phyloP scores from a whole-genome alignment of 2,329 filamentous ascomycete genomes.

The Colletotrichum sidae region DNA sequence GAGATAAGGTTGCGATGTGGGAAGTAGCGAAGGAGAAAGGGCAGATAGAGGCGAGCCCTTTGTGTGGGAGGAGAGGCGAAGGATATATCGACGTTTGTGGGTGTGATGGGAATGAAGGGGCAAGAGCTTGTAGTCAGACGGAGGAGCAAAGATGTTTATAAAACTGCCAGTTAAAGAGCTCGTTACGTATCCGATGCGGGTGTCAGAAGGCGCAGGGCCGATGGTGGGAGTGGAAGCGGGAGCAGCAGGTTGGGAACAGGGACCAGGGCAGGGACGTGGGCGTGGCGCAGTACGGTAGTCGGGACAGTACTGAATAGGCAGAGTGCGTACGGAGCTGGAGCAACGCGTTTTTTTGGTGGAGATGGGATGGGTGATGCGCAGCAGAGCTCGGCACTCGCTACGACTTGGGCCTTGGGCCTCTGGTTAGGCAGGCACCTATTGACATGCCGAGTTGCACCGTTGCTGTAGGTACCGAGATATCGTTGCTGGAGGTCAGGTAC shows the following conservation, averaged over 20 bases:
- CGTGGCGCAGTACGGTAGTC: constrained; percentile 30
- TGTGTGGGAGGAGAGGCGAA: constrained; percentile 5
- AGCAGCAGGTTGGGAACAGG: constrained; percentile 15
- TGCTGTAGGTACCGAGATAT: background rate
- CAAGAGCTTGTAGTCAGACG: constrained; percentile 17
- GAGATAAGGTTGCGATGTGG: constrained; percentile 5
- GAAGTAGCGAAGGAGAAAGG: constrained; percentile 19
- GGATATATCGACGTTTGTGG: constrained; percentile 14
- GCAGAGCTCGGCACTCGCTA: constrained; percentile 9
- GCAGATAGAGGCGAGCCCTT: constrained; percentile 2
- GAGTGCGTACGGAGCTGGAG: background rate
- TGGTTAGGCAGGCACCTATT: background rate
- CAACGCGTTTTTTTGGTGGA: constrained; percentile 24
- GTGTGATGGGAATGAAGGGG: constrained; percentile 24
- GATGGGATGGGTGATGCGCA: constrained; percentile 33
- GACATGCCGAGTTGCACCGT: background rate
- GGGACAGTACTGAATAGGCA: too few species aligned
- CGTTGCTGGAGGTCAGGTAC: too few species aligned
- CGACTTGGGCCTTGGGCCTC: background rate
- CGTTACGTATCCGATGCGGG: constrained; percentile 19
- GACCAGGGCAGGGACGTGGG: constrained; percentile 32
- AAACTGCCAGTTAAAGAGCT: constrained; percentile 26
- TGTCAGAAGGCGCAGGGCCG: constrained; percentile 32
- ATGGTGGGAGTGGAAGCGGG: constrained; percentile 29
- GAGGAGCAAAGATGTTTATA: constrained; percentile 37